Conservation (phyloP, 805 yeast species). For the Myxozyma neotropica region DNA sequence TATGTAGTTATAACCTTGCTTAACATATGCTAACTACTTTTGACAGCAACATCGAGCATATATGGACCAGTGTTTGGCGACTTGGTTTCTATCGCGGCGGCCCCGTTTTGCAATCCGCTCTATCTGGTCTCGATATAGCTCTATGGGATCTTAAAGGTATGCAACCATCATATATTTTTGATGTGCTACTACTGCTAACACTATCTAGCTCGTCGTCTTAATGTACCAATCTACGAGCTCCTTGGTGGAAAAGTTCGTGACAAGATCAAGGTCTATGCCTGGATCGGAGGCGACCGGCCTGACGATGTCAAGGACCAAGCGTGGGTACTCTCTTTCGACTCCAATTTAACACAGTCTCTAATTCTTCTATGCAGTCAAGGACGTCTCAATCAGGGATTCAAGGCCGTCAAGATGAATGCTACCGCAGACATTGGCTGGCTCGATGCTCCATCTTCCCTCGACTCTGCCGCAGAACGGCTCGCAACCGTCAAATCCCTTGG, state of each 20-base stretch:
- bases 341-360: background rate
- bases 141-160: slow-evolving; percentile 43
- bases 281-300: slow-evolving; percentile 43
- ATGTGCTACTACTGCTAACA: background rate
- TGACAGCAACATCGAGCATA: slow-evolving; percentile 19
- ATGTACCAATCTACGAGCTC: slow-evolving; percentile 41
- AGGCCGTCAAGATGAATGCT: slow-evolving; percentile 43
- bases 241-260: slow-evolving; percentile 42
- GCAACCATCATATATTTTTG: background rate
- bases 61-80: slow-evolving; percentile 38
- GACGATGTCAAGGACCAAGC: slow-evolving; percentile 39
- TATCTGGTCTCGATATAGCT: slow-evolving; percentile 43
- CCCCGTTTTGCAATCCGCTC: slow-evolving; percentile 42
- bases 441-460: slow-evolving; percentile 37
- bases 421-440: slow-evolving; percentile 39
- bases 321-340: background rate
- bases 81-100: slow-evolving; percentile 43
- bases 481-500: slow-evolving; percentile 37
- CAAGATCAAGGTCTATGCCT: slow-evolving; percentile 39
- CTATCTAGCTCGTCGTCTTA: slow-evolving; percentile 35
- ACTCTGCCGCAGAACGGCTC: slow-evolving; percentile 39
- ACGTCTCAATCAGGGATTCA: slow-evolving; percentile 41
- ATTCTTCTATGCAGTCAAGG: slow-evolving; percentile 17
- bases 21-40: background rate
- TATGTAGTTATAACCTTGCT: background rate